Conservation (phyloP, 164 flowering plant genomes). For the Macadamia integrifolia region DNA sequence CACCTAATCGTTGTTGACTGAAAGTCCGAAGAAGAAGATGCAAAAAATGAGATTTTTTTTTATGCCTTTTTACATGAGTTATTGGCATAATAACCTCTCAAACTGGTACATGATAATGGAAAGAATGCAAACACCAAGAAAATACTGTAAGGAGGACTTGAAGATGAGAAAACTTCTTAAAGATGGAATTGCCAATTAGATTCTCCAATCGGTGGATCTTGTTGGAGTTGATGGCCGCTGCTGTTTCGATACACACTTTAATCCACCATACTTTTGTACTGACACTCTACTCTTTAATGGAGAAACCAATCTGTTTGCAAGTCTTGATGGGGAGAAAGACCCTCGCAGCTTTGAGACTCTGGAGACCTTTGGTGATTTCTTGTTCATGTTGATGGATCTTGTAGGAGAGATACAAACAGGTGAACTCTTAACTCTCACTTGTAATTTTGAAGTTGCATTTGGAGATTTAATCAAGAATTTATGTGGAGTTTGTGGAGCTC, state of each 20-base stretch:
- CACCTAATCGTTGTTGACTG: no score
- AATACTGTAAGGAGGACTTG: no score
- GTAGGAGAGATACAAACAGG: conserved; percentile 45
- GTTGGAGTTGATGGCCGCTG: conserved; percentile 32
- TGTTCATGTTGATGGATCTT: conserved; percentile 19
- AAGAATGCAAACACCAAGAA: no score
- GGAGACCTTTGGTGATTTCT: conserved; percentile 33
- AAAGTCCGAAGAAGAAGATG: no score
- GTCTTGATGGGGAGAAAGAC: conserved; percentile 65
- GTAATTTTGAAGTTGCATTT: conserved; percentile 37
- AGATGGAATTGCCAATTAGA: conserved; percentile 7
- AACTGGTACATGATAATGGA: no score
- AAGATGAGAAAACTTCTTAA: no score
- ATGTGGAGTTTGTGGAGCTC: conserved; percentile 44
- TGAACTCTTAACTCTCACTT: conserved; percentile 43
- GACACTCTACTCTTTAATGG: conserved; percentile 53
- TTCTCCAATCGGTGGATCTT: conserved; percentile 31
- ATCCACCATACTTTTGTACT: conserved; percentile 27
- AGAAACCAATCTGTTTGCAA: conserved; percentile 59
- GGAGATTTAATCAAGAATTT: conserved; percentile 84
- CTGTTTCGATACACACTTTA: conserved; percentile 50
- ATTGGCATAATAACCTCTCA: no score
- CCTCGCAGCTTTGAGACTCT: conserved; percentile 43
- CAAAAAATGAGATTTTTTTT: no score
- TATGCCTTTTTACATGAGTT: no score